These are phyloP conservation scores for Boletus subcaerulescens DNA, from an alignment of 768 basidiomycete species.

Conservation along the genomic window DNA sequence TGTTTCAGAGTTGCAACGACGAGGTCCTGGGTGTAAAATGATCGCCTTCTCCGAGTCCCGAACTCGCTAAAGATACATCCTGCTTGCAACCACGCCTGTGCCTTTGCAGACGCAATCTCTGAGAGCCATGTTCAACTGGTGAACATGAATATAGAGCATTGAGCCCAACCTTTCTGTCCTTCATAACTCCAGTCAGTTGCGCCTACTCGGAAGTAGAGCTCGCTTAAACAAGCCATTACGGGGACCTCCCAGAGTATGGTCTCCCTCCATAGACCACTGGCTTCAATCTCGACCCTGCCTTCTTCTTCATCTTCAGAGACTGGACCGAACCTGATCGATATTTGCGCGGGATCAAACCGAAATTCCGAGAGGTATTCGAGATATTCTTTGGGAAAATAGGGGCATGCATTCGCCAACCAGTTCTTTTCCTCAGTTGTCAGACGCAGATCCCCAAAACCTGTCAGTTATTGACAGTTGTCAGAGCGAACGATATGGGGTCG, in stretches of 20 bases:
- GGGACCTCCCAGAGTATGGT: slow-evolving; percentile 96
- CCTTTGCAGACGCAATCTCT: slow-evolving; percentile 80
- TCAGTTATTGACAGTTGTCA: slow-evolving; percentile 25
- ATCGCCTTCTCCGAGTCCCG: slow-evolving; percentile 79
- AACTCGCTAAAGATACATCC: slow-evolving; percentile 82
- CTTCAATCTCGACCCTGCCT: slow-evolving; percentile 73
- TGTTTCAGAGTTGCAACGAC: slow-evolving; percentile 67
- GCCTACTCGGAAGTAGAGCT: slow-evolving; percentile 78
- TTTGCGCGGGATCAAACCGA: slow-evolving; percentile 65
- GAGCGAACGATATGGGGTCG: slow-evolving; percentile 3
- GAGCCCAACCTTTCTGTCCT: slow-evolving; percentile 65
- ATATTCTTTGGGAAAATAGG: slow-evolving; percentile 70
- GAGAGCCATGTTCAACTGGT: slow-evolving; percentile 1
- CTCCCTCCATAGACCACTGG: slow-evolving; percentile 72
- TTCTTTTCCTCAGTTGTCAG: slow-evolving; percentile 58
- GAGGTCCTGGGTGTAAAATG: slow-evolving; percentile 70
- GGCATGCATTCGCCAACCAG: slow-evolving; percentile 68
- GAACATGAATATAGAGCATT: neutral
- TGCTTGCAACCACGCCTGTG: slow-evolving; percentile 52
- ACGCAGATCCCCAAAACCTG: slow-evolving; percentile 67
- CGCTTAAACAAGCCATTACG: slow-evolving; percentile 87
- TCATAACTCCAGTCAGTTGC: slow-evolving; percentile 82
- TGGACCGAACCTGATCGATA: slow-evolving; percentile 63
- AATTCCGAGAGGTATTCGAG: slow-evolving; percentile 71
- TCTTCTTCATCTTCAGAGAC: slow-evolving; percentile 42